A percentile compares a stretch with the other conserved stretches of the same genome.
Evolutionary conservation across 2,329 filamentous ascomycete species (phyloP).

Genomic region (Verticillium isaacii): DNA sequence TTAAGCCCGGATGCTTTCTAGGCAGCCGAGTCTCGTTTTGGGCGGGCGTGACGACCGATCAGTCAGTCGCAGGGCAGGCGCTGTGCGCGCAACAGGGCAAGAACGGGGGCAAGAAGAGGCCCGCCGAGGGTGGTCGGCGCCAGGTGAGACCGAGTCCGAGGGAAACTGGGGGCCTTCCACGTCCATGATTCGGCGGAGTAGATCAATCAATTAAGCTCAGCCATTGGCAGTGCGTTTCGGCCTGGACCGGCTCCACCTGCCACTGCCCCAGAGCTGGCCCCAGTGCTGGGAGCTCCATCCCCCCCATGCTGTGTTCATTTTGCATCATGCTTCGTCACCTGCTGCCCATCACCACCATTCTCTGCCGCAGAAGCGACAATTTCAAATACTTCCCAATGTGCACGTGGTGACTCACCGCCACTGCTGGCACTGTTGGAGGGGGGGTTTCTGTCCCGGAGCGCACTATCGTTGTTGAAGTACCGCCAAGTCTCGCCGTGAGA

Average conservation of each 20-base stretch:
- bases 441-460: too few species aligned
- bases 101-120: background rate
- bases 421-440: too few species aligned
- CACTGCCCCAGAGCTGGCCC: background rate
- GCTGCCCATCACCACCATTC: background rate
- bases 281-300: too few species aligned
- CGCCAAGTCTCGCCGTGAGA: too few species aligned
- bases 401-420: too few species aligned
- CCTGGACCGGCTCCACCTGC: background rate
- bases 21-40: background rate
- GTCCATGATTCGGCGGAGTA: too few species aligned
- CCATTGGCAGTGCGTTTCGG: background rate
- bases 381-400: background rate
- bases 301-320: background rate
- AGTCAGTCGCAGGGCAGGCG: background rate
- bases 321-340: background rate
- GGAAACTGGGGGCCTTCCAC: background rate
- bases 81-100: background rate
- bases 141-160: background rate
- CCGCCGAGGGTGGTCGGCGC: background rate
- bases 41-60: background rate
- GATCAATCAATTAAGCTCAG: background rate
- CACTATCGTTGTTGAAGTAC: too few species aligned
- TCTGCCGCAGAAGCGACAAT: background rate
- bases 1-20: background rate